These are phyloP conservation scores for Candida parachauliodes DNA, from an alignment of 805 yeast genomes.

Conservation along the genomic window DNA sequence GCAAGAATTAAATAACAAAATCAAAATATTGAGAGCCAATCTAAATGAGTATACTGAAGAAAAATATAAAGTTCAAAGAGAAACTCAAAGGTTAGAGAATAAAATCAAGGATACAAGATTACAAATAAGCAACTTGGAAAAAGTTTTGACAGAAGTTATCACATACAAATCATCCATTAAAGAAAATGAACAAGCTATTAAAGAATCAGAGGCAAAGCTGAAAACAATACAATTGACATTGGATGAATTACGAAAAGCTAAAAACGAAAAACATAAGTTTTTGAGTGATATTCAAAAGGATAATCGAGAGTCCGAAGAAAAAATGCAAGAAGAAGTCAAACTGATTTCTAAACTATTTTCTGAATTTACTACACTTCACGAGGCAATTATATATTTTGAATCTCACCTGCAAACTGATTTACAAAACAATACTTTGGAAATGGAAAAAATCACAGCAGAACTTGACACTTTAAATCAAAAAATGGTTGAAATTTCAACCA, in stretches of 20 bases:
- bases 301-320: constrained; percentile 5
- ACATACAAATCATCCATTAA: constrained; percentile 35
- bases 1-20: constrained; percentile 30
- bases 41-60: constrained; percentile 31
- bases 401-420: constrained; percentile 17
- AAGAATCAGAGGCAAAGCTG: constrained; percentile 14
- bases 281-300: constrained; percentile 10
- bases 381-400: constrained; percentile 19
- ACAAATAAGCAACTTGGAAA: constrained; percentile 50
- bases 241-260: constrained; percentile 11
- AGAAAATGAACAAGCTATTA: constrained; percentile 25
- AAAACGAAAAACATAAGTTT: constrained; percentile 6
- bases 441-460: constrained; percentile 20
- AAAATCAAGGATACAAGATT: constrained; percentile 51
- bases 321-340: constrained; percentile 8
- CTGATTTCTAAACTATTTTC: constrained; percentile 4
- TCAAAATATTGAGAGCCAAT: constrained; percentile 38
- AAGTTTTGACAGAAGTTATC: constrained; percentile 44
- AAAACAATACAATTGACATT: constrained; percentile 25
- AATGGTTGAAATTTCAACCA: constrained; percentile 19
- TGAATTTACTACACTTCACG: constrained; percentile 8
- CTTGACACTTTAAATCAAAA: constrained; percentile 13
- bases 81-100: constrained; percentile 44
- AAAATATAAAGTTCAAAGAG: constrained; percentile 44
- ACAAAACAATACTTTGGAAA: constrained; percentile 18